Evolutionary conservation across 2,329 filamentous ascomycete species (phyloP).

Genomic region (Neofusicoccum cordaticola): DNA sequence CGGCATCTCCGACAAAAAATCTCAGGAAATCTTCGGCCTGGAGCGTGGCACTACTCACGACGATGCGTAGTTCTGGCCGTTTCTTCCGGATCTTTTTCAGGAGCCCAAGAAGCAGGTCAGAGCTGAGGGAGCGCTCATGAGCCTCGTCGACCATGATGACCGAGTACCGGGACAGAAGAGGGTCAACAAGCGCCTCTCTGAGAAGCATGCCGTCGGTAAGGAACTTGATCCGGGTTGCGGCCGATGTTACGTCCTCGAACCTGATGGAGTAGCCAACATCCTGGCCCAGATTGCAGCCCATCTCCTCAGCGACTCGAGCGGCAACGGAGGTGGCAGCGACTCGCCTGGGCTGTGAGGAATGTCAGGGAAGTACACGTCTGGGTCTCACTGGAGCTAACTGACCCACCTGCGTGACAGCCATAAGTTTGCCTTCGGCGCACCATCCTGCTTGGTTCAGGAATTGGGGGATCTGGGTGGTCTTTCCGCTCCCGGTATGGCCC

Average conservation of each 20-base stretch:
- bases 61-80: slow-evolving; percentile 76
- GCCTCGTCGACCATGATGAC: slow-evolving; percentile 98
- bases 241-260: slow-evolving; percentile 87
- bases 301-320: slow-evolving; percentile 82
- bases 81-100: slow-evolving; percentile 85
- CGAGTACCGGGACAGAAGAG: slow-evolving; percentile 83
- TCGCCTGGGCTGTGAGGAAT: slow-evolving; percentile 65
- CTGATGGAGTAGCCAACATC: slow-evolving; percentile 84
- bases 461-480: slow-evolving; percentile 93
- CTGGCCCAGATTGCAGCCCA: slow-evolving; percentile 80
- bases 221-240: slow-evolving; percentile 86
- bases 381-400: slow-evolving; percentile 21
- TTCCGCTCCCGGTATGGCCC: slow-evolving; percentile 91
- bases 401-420: slow-evolving; percentile 86
- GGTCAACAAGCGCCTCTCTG: slow-evolving; percentile 89
- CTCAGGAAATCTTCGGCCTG: slow-evolving; percentile 81
- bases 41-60: slow-evolving; percentile 90
- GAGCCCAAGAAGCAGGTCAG: slow-evolving; percentile 83
- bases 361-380: slow-evolving; percentile 1
- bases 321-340: slow-evolving; percentile 91
- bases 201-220: slow-evolving; percentile 90
- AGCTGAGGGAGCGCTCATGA: slow-evolving; percentile 89
- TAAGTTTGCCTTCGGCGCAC: slow-evolving; percentile 77
- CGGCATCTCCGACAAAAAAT: slow-evolving; percentile 65
- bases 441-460: slow-evolving; percentile 86